Evolutionary conservation across 139 green algal genomes (phyloP), one percentile per base, ranked within the genome.

Genomic region (Tetradesmus lagerheimii): DNA sequence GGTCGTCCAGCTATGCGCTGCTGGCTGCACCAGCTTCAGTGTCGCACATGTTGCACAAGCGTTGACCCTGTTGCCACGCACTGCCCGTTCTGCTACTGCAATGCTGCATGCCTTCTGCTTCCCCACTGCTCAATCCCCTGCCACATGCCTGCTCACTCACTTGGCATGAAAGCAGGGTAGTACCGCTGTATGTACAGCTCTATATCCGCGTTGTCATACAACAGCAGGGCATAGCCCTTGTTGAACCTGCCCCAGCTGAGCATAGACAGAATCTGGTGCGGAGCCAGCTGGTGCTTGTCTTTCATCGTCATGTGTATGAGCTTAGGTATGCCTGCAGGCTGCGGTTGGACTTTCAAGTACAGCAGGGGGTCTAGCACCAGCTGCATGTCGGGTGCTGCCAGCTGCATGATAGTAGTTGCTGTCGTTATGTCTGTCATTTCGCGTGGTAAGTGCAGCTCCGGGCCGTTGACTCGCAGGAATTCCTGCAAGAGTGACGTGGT

Each of bases 291-390:
- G 25, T 79, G 77, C 57, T 90, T 90, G 77, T 80, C 37, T 37
- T 35, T 47, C 77, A 90, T 66, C 8, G 87, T 90, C 87, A 90
- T 90, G 74, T 90, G 87, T 43, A 90, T 86, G 4, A 90, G 53
- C 15, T 47, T 71, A 15, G 85, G 85, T 31, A 89, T 89, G 43
- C 71, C 74, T 8, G 12, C 1, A 4, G 71, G 34, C 8, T 84
- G n/a, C 6, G 29, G 18, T 16, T 64, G 71, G 1, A 31, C 9
- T 27, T 29, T 35, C 4, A 89, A 45, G 85, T 89, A 89, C 34
- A 89, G 31, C 41, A 89, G 43, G 6, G 85, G 85, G 47, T 89
- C 85, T 27, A 89, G 34, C 1, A 89, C 71, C 12, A 89, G 39
- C 43, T 43, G n/a, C 2, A 76, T 29, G 23, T 83, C 71, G 1